Evolutionary conservation across 352 stramenopile species (phyloP), one percentile per base, ranked within the genome.

Genomic region (Phytopythium vexans): DNA sequence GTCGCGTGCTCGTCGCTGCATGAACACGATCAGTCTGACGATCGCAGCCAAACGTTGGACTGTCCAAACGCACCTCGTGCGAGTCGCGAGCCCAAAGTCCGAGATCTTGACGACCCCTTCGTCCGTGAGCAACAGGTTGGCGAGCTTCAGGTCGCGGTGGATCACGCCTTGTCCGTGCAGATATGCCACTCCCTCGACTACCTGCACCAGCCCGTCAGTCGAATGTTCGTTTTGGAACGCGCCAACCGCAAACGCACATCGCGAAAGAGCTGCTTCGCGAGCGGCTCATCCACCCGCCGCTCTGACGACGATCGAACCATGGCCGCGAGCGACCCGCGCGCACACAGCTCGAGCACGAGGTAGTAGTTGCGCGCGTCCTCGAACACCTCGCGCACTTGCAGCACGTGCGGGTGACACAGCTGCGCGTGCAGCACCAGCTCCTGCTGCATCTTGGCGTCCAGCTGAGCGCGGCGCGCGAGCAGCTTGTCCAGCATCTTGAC

Each of bases 401-500:
- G 62, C 27, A 90, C 65, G 43, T 83, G 62, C 2, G 66, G 76
- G 41, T 90, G 80, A 12, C 40, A 52, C 35, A 91, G 64, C 46
- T 77, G 69, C 40, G 69, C 58, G 49, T 94, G 83, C 6, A 94
- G 70, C 48, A 86, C 57, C 51, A 92, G 75, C 56, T 92, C 83
- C 50, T 88, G 80, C 11, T 69, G 79, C 10, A 87, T 59, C 52
- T 81, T 81, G 56, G 64, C 63, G 64, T 86, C 65, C 33, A 89
- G 58, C 41, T 87, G 65, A 44, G 77, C 64, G 46, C 84, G 81
- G 15, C 68, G 68, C 31, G 85, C 63, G 37, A 86, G 46, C 40
- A 92, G 63, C 60, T 94, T 92, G 64, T 94, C 84, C 40, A 94
- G 76, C 49, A 90, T 78, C 70, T 94, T 90, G 56, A 94, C 84